Percentiles rank a stretch among this genome's conserved stretches.
These are phyloP conservation scores for Malassezia cuniculi DNA, from an alignment of 1,284 basidiomycete genomes.

Conservation along the genomic window DNA sequence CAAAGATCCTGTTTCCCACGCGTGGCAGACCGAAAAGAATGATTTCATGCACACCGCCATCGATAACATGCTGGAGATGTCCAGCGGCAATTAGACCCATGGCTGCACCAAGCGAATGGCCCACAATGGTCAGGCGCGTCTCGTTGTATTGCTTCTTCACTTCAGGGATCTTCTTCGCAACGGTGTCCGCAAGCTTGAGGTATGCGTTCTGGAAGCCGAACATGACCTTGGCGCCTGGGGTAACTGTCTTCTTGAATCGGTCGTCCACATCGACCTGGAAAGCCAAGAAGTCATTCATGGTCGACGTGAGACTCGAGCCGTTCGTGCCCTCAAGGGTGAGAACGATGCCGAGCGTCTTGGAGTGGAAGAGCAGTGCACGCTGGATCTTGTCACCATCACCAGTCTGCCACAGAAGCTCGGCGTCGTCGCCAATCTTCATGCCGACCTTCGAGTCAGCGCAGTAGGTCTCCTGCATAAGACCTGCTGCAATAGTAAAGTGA, in stretches of 20 bases:
- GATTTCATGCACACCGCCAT: constrained; percentile 9
- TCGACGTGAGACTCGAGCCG: constrained; percentile 16
- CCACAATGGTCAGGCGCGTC: constrained; percentile 16
- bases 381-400: constrained; percentile 22
- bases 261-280: constrained; percentile 14
- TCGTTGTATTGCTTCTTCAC: constrained; percentile 14
- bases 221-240: constrained; percentile 15
- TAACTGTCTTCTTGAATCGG: constrained; percentile 15
- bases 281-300: constrained; percentile 21
- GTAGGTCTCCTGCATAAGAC: constrained; percentile 11
- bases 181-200: constrained; percentile 17
- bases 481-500: constrained; percentile 7
- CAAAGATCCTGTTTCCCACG: constrained; percentile 19
- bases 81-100: constrained; percentile 23
- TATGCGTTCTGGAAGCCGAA: constrained; percentile 28
- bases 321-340: constrained; percentile 27
- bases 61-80: constrained; percentile 18
- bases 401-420: constrained; percentile 18
- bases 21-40: constrained; percentile 24
- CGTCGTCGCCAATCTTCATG: constrained; percentile 17
- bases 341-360: constrained; percentile 16
- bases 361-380: constrained; percentile 19
- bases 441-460: not conserved
- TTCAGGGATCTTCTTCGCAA: constrained; percentile 20
- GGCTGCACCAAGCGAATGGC: constrained; percentile 28